Evolutionary conservation across 352 stramenopile species (phyloP).

Genomic region (Plasmopara muralis): DNA sequence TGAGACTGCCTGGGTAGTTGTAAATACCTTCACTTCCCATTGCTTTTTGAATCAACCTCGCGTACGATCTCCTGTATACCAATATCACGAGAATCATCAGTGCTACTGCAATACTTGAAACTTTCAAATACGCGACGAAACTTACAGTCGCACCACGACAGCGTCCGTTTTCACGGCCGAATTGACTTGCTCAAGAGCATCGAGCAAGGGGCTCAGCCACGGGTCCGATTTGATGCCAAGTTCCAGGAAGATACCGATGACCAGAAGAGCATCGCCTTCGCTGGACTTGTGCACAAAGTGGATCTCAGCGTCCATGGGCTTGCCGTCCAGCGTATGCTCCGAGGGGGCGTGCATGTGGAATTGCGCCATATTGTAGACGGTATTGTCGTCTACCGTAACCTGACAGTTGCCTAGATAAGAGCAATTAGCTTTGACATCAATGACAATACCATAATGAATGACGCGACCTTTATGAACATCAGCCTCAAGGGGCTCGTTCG

Average conservation of each 20-base stretch:
- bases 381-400: not conserved
- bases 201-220: constrained; percentile 24
- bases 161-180: not conserved
- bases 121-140: not conserved
- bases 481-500: constrained; percentile 23
- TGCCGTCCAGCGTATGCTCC: constrained; percentile 40
- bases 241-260: constrained; percentile 32
- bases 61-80: constrained; percentile 9
- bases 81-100: not conserved
- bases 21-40: constrained; percentile 14
- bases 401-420: not conserved
- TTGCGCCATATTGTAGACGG: constrained; percentile 27
- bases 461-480: constrained; percentile 18
- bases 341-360: constrained; percentile 41
- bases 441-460: not conserved
- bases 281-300: constrained; percentile 38
- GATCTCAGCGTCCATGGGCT: constrained; percentile 25
- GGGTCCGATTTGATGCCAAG: constrained; percentile 11
- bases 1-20: constrained; percentile 60
- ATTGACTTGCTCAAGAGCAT: constrained; percentile 19
- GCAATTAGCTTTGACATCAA: not conserved
- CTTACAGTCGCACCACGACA: constrained; percentile 3
- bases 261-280: constrained; percentile 19
- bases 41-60: constrained; percentile 11
- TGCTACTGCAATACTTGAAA: not conserved